phyloP scores from a whole-genome alignment of 2,329 filamentous ascomycete genomes.

The Stemphylium lycopersici region DNA sequence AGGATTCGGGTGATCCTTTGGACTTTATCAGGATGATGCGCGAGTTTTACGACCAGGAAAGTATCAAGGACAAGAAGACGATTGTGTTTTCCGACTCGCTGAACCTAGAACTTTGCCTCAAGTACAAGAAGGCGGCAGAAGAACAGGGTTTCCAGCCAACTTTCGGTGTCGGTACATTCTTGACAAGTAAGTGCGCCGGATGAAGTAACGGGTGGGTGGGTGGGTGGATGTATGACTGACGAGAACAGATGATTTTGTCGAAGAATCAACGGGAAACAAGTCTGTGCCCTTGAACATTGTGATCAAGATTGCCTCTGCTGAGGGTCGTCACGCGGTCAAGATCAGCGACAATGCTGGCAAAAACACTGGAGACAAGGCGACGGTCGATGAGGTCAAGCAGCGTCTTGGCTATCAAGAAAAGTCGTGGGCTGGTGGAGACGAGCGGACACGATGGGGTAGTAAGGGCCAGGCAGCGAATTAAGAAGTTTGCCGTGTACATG shows the following conservation, averaged over 20 bases:
- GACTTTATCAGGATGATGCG: constrained; percentile 80
- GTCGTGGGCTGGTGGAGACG: constrained; percentile 82
- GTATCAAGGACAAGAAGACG: constrained; percentile 79
- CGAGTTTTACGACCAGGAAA: constrained; percentile 77
- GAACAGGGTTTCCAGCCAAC: constrained; percentile 80
- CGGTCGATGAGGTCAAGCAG: constrained; percentile 82
- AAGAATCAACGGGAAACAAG: constrained; percentile 74
- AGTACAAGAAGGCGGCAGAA: constrained; percentile 87
- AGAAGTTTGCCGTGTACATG: constrained; percentile 6
- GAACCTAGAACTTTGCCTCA: constrained; percentile 85
- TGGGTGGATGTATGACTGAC: constrained; percentile 17
- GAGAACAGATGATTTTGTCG: constrained; percentile 75
- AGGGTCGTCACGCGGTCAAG: constrained; percentile 83
- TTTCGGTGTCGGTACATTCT: constrained; percentile 93
- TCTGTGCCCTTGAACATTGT: constrained; percentile 95
- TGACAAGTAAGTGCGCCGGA: constrained; percentile 68
- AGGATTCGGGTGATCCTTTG: constrained; percentile 87
- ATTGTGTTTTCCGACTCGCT: constrained; percentile 97
- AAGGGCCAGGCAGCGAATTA: constrained; percentile 27
- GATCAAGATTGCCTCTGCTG: constrained; percentile 90
- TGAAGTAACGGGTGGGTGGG: too few species aligned
- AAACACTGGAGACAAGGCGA: constrained; percentile 85
- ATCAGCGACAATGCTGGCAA: constrained; percentile 88
- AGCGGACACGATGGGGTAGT: constrained; percentile 79
- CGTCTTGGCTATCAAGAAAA: constrained; percentile 86